Conservation (phyloP, 2,329 filamentous ascomycete species). For the Trichoderma semiorbis region DNA sequence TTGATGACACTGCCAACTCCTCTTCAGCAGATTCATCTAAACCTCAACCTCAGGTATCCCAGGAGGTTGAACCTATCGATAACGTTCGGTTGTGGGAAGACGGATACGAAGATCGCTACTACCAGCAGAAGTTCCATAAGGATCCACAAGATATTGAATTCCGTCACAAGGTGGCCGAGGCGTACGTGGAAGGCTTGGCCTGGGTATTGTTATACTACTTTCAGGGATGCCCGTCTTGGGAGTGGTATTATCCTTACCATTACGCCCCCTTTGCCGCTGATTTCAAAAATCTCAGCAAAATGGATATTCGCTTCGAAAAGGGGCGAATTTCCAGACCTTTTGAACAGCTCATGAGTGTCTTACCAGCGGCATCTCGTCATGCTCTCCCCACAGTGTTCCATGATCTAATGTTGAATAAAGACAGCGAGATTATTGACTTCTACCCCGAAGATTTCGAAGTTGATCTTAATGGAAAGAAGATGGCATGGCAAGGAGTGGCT, state of each 20-base stretch:
- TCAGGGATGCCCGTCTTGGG: slow-evolving; percentile 97
- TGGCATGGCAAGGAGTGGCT: slow-evolving; percentile 95
- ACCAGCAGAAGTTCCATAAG: slow-evolving; percentile 92
- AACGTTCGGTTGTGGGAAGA: slow-evolving; percentile 91
- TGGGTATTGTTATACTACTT: slow-evolving; percentile 98
- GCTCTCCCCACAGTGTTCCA: slow-evolving; percentile 87
- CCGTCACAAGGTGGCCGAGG: slow-evolving; percentile 78
- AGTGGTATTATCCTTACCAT: slow-evolving; percentile 98
- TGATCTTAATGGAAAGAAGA: slow-evolving; percentile 96
- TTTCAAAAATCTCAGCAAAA: slow-evolving; percentile 77
- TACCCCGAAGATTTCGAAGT: slow-evolving; percentile 93
- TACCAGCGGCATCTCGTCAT: slow-evolving; percentile 89
- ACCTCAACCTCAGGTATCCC: slow-evolving; percentile 41
- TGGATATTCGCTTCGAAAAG: slow-evolving; percentile 78
- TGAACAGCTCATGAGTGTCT: slow-evolving; percentile 96
- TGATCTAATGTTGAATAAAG: slow-evolving; percentile 78
- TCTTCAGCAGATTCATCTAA: slow-evolving; percentile 58
- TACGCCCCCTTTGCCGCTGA: slow-evolving; percentile 97
- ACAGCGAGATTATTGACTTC: slow-evolving; percentile 94
- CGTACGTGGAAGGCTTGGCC: slow-evolving; percentile 91
- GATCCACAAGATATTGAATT: slow-evolving; percentile 79
- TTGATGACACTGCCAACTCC: slow-evolving; percentile 61
- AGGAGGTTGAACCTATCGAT: slow-evolving; percentile 67
- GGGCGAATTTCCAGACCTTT: slow-evolving; percentile 86
- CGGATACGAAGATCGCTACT: slow-evolving; percentile 92